Base-by-base conservation (phyloP, 495 filamentous ascomycete genomes). In the Thermothielavioides terrestris region DNA sequence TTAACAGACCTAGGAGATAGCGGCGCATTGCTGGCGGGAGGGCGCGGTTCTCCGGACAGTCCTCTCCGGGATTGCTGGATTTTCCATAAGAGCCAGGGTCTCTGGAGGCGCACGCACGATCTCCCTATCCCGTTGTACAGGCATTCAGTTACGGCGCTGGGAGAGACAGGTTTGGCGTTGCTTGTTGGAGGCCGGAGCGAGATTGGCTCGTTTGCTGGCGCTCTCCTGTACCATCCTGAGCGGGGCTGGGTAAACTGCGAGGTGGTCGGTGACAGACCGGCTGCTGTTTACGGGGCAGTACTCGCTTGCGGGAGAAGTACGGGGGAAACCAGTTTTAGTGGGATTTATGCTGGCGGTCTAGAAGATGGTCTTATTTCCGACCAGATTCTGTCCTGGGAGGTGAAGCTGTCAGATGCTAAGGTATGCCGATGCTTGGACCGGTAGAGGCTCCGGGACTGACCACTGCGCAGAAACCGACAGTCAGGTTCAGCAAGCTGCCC, bases 51-150 rank as follows among this genome's bases (percentile, higher is more conserved):
- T 6, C 90, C 90, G 2, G 73, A 81, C 14, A 73, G 70, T 18
- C 79, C 77, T 4, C 56, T 86, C 7, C 62, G 67, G 15, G 84
- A 90, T 64, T 89, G 86, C 57, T 95, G 88, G 87, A 46, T 87
- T 1, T 71, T 79, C 31, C 63, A 75, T 45, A 73, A 72, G 39
- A 72, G 69, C 22, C 15, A 28, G 3, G 66, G 61, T 18, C 45
- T 23, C 10, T 95, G 87, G 88, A 70, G 69, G 50, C 73, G 69
- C 42, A 75, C 77, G 8, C 69, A 83, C 25, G 74, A 78, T 47
- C 72, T 94, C 14, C 81, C 83, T 11, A 50, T 69, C 6, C 76
- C 81, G 14, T 70, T 87, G 36, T 92, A 83, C 67, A 74, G 90
- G 43, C 90, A 95, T 59, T 77, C 76, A 54, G 80, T 85, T 26